Base-by-base conservation (phyloP, 495 filamentous ascomycete species). In the Aspergillus nidulans region DNA sequence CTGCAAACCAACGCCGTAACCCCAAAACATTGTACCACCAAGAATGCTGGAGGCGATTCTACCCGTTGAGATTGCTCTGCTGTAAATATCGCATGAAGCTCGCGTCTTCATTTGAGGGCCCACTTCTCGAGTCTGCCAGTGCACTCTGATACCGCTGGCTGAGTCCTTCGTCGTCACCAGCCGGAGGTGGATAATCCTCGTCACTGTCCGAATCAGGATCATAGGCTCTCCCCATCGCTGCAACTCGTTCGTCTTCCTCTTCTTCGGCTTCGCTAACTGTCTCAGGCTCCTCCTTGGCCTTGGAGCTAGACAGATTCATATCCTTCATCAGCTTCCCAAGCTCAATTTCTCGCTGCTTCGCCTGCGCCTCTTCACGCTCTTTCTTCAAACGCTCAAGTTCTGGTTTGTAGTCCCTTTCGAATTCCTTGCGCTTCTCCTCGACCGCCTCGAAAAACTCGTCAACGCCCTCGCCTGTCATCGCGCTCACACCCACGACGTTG, bases 381-480 rank as follows among this genome's bases (percentile, higher is more conserved):
- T 85, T 79, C 61, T 84, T 80, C 66, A 88, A 80, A 48, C 83
- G 81, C 72, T 96, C 91, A 47, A 97, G 80, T 66, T 96, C 95
- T 0, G 94, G 95, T 60, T 84, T 85, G 68, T 99, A 99, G 62
- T 97, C 94, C 24, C 81, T 75, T 69, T 88, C 84, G 62, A 97
- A 99, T 69, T 99, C 95, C 51, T 87, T 77, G 8, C 86, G 85
- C 73, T 98, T 98, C 53, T 85, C 81, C 54, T 85, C 71, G 0
- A 98, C 94, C 0, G 90, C 90, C 24, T 84, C 78, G 67, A 99
- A 96, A 71, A 99, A 99, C 34, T 92, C 89, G 34, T 92, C 87
- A 42, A 99, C 82, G 6, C 94, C 95, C 2, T 87, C 83, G 9
- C 94, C 94, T 0, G 91, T 92, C 85, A 96, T 91, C 18, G 91